Percentiles rank a stretch among this genome's conserved stretches.
These are phyloP conservation scores for Aspergillus mulundensis DNA, from an alignment of 495 filamentous ascomycete species.

Conservation along the genomic window DNA sequence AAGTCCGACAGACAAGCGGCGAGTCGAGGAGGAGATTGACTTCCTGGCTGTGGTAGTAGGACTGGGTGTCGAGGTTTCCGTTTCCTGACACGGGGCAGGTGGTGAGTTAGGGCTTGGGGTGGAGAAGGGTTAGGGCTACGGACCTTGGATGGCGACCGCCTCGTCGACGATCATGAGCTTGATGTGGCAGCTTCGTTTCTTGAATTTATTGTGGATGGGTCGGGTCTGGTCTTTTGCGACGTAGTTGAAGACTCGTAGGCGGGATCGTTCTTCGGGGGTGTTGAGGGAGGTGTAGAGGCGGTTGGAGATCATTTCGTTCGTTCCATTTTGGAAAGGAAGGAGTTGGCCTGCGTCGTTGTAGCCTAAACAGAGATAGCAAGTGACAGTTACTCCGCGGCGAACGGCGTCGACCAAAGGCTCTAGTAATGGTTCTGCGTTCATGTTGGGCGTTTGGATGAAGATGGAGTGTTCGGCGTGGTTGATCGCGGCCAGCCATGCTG, in stretches of 20 bases:
- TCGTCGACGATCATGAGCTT: conserved; percentile 74
- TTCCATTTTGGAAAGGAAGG: conserved; percentile 69
- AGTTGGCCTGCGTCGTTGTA: conserved; percentile 78
- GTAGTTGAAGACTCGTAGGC: conserved; percentile 61
- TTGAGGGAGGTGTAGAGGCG: conserved; percentile 50
- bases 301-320: conserved; percentile 65
- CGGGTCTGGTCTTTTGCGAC: conserved; percentile 65
- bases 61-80: conserved; percentile 80
- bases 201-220: conserved; percentile 59
- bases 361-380: conserved; percentile 67
- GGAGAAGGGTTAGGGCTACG: not conserved
- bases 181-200: conserved; percentile 65
- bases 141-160: conserved; percentile 57
- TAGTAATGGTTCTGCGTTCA: conserved; percentile 66
- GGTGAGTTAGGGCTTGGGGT: not conserved
- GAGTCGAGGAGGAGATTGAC: conserved; percentile 71
- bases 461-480: conserved; percentile 56
- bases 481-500: conserved; percentile 64
- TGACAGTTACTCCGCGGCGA: conserved; percentile 61
- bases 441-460: conserved; percentile 72
- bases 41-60: conserved; percentile 73
- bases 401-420: conserved; percentile 59
- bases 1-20: conserved; percentile 51
- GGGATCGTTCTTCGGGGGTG: conserved; percentile 37
- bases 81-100: conserved; percentile 42